These are phyloP conservation scores for Aspergillus affinis DNA, from an alignment of 495 filamentous ascomycete species.

Conservation along the genomic window DNA sequence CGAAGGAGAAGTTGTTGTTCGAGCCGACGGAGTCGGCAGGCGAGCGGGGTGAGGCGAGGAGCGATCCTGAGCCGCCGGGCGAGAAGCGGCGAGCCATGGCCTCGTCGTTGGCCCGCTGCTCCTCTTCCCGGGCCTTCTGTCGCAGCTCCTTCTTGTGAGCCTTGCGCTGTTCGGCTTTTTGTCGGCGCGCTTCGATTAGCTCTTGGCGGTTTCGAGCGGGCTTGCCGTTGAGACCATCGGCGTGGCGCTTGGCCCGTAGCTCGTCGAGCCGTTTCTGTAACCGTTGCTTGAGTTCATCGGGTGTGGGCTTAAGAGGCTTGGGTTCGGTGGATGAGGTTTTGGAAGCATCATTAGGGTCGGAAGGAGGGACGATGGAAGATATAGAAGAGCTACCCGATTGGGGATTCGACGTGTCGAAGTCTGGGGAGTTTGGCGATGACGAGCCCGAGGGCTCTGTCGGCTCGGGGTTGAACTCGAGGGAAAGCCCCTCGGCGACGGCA, in stretches of 20 bases:
- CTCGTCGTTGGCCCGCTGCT: constrained; percentile 66
- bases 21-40: constrained; percentile 41
- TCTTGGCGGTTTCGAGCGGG: constrained; percentile 82
- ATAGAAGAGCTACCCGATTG: constrained; percentile 70
- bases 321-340: constrained; percentile 33
- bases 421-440: constrained; percentile 59
- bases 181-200: constrained; percentile 81
- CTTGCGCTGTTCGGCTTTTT: constrained; percentile 82
- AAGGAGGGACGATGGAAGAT: constrained; percentile 64
- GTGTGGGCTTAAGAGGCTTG: constrained; percentile 54
- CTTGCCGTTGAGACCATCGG: constrained; percentile 74
- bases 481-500: constrained; percentile 42
- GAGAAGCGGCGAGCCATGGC: constrained; percentile 59
- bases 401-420: constrained; percentile 58
- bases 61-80: constrained; percentile 52
- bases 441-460: constrained; percentile 48
- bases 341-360: constrained; percentile 34
- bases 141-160: constrained; percentile 82
- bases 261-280: constrained; percentile 78
- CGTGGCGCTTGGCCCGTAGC: constrained; percentile 77
- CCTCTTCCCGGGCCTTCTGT: constrained; percentile 70
- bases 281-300: constrained; percentile 68
- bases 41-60: constrained; percentile 54
- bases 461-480: constrained; percentile 40
- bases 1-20: constrained; percentile 78